Evolutionary conservation across 2,329 filamentous ascomycete genomes (phyloP), one percentile per base, ranked within the genome.

Genomic region (Madurella mycetomatis): DNA sequence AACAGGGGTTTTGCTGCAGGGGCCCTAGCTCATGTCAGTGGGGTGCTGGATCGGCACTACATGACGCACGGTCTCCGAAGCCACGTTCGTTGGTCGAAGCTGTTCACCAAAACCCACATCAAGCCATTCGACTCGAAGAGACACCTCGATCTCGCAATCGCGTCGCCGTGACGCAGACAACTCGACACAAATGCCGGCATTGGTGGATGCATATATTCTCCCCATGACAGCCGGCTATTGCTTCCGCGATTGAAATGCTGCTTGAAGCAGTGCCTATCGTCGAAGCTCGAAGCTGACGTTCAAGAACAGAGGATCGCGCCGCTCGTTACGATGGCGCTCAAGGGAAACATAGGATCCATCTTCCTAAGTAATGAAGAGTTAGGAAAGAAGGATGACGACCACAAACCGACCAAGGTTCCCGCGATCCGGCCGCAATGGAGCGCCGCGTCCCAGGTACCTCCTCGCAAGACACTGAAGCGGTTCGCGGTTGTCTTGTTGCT

Each of bases 341-440:
- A 32, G 45, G 54, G 48, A 58, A 73, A 65, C 56, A 77, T 79
- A 73, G 69, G 69, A 58, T 67, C 72, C 55, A 66, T 78, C 51
- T 80, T 78, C 68, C 66, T 75, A 55, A 75, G 71, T 64, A 76
- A 82, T 60, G 79, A 81, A 62, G 79, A 81, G 61, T 70, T 81
- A 66, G 77, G 76, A 49, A 84, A 84, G 69, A 84, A 82, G 69
- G 75, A 83, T 65, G 81, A 84, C 65, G 81, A 84, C 65, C 73
- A 76, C 63, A 67, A 66, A n/a, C 60, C 60, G 41, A 55, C 63
- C 60, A 68, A 62, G 63, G 65, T 61, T 51, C 66, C 59, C 39
- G 55, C 64, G 55, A 67, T 58, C 9, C 59, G 64, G 65, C 60
- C 58, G 56, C 46, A 68, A 57, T 80, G 77, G 76, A 69, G 72